phyloP scores from a whole-genome alignment of 2,329 filamentous ascomycete species.

The Colletotrichum sp. region DNA sequence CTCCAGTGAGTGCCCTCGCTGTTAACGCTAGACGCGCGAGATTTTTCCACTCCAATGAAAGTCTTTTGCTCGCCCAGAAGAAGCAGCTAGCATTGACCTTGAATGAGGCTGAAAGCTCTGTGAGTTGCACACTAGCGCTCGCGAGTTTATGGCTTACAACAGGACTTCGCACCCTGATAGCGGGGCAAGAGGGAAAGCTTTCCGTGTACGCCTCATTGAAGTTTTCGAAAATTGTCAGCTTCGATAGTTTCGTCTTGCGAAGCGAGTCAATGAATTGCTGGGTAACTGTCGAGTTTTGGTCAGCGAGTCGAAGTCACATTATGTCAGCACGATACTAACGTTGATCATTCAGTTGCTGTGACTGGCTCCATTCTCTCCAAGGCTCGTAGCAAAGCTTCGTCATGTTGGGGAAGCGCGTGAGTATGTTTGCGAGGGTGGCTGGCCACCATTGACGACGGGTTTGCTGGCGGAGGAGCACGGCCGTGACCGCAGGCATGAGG shows the following conservation, averaged over 20 bases:
- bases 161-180: constrained; percentile 25
- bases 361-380: constrained; percentile 35
- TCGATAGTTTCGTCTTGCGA: constrained; percentile 26
- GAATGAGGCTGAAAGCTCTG: constrained; percentile 33
- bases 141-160: constrained; percentile 32
- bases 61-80: constrained; percentile 25
- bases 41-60: constrained; percentile 31
- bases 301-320: constrained; percentile 19
- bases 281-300: constrained; percentile 24
- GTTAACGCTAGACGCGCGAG: constrained; percentile 35
- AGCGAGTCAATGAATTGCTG: constrained; percentile 31
- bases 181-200: constrained; percentile 13
- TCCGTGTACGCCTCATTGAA: constrained; percentile 34
- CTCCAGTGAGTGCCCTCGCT: constrained; percentile 28
- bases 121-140: constrained; percentile 31
- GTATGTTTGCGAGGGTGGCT: constrained; percentile 32
- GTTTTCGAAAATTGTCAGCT: constrained; percentile 39
- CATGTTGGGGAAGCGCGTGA: constrained; percentile 37
- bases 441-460: constrained; percentile 39
- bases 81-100: constrained; percentile 35
- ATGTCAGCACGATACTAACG: constrained; percentile 26
- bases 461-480: constrained; percentile 41
- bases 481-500: constrained; percentile 33
- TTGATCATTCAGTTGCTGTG: constrained; percentile 29
- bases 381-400: constrained; percentile 43